phyloP scores from a whole-genome alignment of 2,329 filamentous ascomycete species.

The Pseudomassariella vexata region DNA sequence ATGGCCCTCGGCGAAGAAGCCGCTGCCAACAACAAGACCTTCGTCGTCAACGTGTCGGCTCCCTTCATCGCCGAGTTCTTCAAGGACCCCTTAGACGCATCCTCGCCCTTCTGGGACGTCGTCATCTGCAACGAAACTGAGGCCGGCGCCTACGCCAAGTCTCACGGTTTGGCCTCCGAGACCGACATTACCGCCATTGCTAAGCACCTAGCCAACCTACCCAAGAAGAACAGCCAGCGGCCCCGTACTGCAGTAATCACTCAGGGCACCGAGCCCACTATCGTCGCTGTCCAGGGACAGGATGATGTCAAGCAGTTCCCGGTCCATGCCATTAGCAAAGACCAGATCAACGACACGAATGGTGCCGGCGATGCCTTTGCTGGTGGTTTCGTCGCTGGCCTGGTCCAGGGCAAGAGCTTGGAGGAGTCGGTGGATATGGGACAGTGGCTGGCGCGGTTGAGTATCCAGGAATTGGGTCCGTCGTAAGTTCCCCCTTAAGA shows the following conservation, averaged over 20 bases:
- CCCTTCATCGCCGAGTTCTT: conserved; percentile 98
- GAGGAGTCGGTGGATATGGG: conserved; percentile 81
- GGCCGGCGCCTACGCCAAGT: conserved; percentile 79
- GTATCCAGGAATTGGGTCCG: conserved; percentile 91
- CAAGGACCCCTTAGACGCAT: conserved; percentile 87
- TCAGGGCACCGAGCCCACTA: conserved; percentile 85
- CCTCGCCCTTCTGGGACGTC: conserved; percentile 89
- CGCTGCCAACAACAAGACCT: conserved; percentile 81
- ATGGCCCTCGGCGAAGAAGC: conserved; percentile 88
- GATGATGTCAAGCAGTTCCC: conserved; percentile 69
- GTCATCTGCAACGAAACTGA: conserved; percentile 97
- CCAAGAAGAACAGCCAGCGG: conserved; percentile 85
- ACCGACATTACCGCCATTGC: conserved; percentile 81
- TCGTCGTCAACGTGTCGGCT: conserved; percentile 86
- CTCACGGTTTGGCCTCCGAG: conserved; percentile 63
- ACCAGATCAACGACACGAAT: conserved; percentile 90
- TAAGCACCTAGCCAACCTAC: conserved; percentile 76
- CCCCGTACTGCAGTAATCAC: conserved; percentile 87
- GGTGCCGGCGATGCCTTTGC: conserved; percentile 96
- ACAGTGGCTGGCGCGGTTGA: conserved; percentile 91
- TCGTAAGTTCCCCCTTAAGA: conserved; percentile 58
- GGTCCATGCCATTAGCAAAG: conserved; percentile 71
- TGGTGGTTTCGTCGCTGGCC: conserved; percentile 84
- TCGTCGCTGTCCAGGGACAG: conserved; percentile 72
- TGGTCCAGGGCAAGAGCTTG: conserved; percentile 78